Conservation (phyloP, 1,284 basidiomycete species). For the Phaffia rhodozyma region DNA sequence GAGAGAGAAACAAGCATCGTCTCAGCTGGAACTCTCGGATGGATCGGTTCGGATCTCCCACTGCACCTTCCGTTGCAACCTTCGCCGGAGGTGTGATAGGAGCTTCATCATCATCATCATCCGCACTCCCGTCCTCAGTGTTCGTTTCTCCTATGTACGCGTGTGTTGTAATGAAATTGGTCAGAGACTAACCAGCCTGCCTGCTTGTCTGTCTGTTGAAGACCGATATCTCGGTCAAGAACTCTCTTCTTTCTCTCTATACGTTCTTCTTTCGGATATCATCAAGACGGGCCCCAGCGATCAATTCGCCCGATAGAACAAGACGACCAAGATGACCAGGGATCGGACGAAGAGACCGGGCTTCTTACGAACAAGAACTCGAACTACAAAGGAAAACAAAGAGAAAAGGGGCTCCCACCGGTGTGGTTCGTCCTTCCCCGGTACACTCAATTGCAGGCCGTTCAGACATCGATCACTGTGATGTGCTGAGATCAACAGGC, state of each 20-base stretch:
- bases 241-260: conserved; percentile 92
- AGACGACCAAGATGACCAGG: conserved; percentile 31
- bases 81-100: too few relatives aligned
- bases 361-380: conserved; percentile 52
- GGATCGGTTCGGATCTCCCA: too few relatives aligned
- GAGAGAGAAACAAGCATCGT: too few relatives aligned
- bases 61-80: too few relatives aligned
- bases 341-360: conserved; percentile 38
- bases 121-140: too few relatives aligned
- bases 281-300: conserved; percentile 39
- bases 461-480: neutral
- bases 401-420: conserved; percentile 12
- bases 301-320: conserved; percentile 31
- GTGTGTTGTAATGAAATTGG: too few relatives aligned
- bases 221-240: conserved; percentile 57
- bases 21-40: too few relatives aligned
- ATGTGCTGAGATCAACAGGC: neutral
- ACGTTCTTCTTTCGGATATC: conserved; percentile 60
- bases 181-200: too few relatives aligned
- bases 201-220: neutral
- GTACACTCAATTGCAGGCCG: conserved; percentile 30
- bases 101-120: too few relatives aligned
- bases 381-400: conserved; percentile 38
- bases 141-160: too few relatives aligned
- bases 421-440: conserved; percentile 24